A percentile compares a stretch with the other conserved stretches of the same genome.
Conservation (phyloP, 148 eudicot genomes). For the Amaranthus palmeri region DNA sequence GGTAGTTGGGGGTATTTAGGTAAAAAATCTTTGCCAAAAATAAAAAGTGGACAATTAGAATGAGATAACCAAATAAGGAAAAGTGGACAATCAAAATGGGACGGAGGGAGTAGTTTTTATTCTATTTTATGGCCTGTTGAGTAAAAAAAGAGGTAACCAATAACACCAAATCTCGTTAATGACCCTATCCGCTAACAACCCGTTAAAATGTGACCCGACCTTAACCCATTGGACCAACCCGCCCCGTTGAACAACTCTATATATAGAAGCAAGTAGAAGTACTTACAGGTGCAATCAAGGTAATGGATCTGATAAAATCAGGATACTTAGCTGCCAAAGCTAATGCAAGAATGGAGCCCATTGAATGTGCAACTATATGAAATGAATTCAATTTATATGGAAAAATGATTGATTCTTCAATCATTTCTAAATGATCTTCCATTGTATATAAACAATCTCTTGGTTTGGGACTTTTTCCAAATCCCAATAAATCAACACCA, state of each 20-base stretch:
- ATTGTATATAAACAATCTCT: conserved; percentile 54
- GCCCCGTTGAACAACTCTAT: not conserved
- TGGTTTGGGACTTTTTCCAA: conserved; percentile 81
- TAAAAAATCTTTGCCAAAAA: too few relatives aligned
- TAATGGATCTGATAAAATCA: conserved; percentile 45
- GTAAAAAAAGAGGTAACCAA: too few relatives aligned
- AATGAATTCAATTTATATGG: conserved; percentile 39
- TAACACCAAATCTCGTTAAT: too few relatives aligned
- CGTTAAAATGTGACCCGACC: too few relatives aligned
- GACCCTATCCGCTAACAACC: too few relatives aligned
- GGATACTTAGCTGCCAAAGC: conserved; percentile 69
- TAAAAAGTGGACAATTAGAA: too few relatives aligned
- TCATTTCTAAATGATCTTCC: conserved; percentile 54
- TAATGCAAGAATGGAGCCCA: conserved; percentile 74
- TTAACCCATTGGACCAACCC: too few relatives aligned
- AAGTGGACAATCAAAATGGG: too few relatives aligned
- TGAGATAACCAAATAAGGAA: too few relatives aligned
- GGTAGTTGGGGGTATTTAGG: too few relatives aligned
- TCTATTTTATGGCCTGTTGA: too few relatives aligned
- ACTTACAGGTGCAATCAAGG: conserved; percentile 72
- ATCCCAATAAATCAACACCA: conserved; percentile 69
- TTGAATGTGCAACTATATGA: conserved; percentile 83
- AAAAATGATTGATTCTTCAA: conserved; percentile 52
- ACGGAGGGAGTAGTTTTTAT: too few relatives aligned
- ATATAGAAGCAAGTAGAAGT: not conserved